Percentiles rank a stretch among this genome's conserved stretches.
These are phyloP conservation scores for Hymenoscyphus albidus DNA, from an alignment of 2,329 filamentous ascomycete species.

Conservation along the genomic window DNA sequence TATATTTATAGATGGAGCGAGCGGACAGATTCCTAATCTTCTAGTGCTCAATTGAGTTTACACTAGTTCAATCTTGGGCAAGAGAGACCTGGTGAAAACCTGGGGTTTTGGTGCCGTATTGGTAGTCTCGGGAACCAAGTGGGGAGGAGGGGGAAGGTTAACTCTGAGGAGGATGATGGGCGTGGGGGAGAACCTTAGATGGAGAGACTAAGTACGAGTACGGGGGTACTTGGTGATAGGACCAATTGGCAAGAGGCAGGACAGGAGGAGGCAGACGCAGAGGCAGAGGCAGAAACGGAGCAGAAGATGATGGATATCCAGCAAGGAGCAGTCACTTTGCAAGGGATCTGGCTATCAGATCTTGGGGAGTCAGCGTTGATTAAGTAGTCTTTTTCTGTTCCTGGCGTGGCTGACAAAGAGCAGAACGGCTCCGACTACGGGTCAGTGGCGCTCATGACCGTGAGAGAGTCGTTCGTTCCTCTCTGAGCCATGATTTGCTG, in stretches of 20 bases:
- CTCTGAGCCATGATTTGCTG: conserved; percentile 6
- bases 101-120: not conserved
- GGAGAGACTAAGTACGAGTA: too few species aligned
- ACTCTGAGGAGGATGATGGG: not conserved
- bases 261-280: not conserved
- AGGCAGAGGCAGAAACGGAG: not conserved
- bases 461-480: not conserved
- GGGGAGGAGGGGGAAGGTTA: not conserved
- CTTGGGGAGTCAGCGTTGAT: conserved; percentile 2
- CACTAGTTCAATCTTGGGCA: not conserved
- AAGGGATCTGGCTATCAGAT: not conserved
- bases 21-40: not conserved
- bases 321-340: not conserved
- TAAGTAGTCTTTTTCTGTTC: conserved; percentile 9
- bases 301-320: not conserved
- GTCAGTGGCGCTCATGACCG: not conserved
- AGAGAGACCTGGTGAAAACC: not conserved
- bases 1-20: not conserved
- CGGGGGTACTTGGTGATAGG: too few species aligned
- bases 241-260: not conserved
- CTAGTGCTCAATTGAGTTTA: not conserved
- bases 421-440: not conserved
- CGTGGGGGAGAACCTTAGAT: not conserved
- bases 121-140: not conserved
- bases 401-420: not conserved